Conservation (phyloP, 495 filamentous ascomycete species). For the Penicillium pulvis region DNA sequence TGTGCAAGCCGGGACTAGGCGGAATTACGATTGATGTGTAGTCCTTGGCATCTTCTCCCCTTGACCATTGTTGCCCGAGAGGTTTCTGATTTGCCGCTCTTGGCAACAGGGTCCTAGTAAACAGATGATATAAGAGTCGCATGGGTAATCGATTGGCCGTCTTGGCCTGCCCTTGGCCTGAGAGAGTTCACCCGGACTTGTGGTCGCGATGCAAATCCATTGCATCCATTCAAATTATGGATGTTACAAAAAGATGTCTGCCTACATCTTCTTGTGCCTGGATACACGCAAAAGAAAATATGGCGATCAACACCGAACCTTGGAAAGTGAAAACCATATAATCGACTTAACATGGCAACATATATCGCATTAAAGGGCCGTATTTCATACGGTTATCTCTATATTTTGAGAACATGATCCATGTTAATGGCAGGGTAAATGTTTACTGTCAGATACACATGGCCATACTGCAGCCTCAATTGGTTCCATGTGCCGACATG, state of each 20-base stretch:
- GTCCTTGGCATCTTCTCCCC: neutral
- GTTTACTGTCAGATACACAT: neutral
- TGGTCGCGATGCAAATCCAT: neutral
- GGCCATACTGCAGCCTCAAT: neutral
- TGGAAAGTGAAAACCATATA: no score
- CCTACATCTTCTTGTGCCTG: no score
- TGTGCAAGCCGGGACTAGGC: neutral
- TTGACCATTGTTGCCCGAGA: neutral
- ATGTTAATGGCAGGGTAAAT: neutral
- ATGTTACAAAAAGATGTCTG: no score
- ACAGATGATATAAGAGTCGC: neutral
- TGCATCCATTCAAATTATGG: neutral
- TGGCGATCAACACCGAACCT: neutral
- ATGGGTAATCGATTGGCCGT: neutral
- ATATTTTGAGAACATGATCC: no score
- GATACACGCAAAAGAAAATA: no score
- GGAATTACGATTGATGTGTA: neutral
- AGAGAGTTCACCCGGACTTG: neutral
- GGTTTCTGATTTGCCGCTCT: neutral
- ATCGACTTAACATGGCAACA: no score
- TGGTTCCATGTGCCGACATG: neutral
- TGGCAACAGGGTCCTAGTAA: neutral
- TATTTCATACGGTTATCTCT: neutral
- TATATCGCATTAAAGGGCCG: neutral
- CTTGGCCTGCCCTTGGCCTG: neutral